Base-by-base conservation (phyloP, 140 eudicot species). In the Stevia rebaudiana region DNA sequence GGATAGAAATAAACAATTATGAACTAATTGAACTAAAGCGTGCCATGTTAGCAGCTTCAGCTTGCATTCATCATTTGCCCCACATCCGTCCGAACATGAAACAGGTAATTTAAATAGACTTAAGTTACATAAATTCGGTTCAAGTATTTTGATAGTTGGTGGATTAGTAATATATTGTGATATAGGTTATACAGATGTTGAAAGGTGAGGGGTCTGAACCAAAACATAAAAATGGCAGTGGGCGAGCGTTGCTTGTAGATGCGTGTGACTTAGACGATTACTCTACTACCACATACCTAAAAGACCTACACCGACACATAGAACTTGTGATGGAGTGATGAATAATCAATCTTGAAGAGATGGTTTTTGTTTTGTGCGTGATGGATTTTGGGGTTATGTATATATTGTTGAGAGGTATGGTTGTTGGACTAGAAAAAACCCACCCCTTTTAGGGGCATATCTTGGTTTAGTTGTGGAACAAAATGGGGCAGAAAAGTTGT, bases 241-340 rank as follows among this genome's bases (percentile, higher is more conserved):
- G 76, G 15, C 60, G 87, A 62, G 65, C 94, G 25, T 8, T 79
- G 44, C 44, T 77, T 9, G 21, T 78, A 18, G 94, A 94, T 25
- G 88, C 84, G 5, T 79, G 89, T 50, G 90, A 85, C 64, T 48
- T 86, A 70, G 96, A 92, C 8, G 94, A 80, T 16, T 94, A 94
- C 74, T 81, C 80, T 51, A 22, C 75, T 8, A 76, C 95, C 6
- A 74, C 86, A 4, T 88, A 94, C 76, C 90, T 85, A 25, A 83
- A 83, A 63, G 97, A 88, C 70, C 89, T 94, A 22, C 67, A 85
- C 74, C 99, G 99, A 11, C 99, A 94, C 24, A 81, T 66, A 84
- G 85, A 94, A 76, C 94, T 94, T 11, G 83, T 83, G 13, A 83
- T 94, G 95, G 97, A 88, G 79, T 88, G 73, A 89, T 53, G n/a